Base-by-base conservation (phyloP, 2,329 filamentous ascomycete genomes). In the Atkinsonella texensis region DNA sequence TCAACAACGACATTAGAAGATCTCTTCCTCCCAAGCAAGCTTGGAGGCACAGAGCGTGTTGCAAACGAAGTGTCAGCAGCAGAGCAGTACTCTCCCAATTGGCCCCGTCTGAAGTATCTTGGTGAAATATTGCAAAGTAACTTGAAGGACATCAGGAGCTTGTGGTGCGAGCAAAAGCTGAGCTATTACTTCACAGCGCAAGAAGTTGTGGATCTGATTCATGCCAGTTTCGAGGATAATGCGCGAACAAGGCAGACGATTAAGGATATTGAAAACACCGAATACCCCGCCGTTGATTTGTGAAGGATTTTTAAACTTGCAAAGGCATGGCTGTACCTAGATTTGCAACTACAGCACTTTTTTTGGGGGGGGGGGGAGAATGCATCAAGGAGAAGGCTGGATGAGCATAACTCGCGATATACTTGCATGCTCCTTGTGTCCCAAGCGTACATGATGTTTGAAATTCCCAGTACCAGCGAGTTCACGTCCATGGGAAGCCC, bases 111-210 rank as follows among this genome's bases (percentile, higher is more conserved):
- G 53, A 80, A 83, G 64, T 84, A 79, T 58, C 69, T 85, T 17
- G 76, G 76, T 55, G 77, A 84, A 62, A 75, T 84, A 31, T 68
- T 85, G 56, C 81, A 85, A 68, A 83, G 80, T 57, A 83, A 84
- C 59, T 68, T 84, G 50, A 76, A 76, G 55, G 81, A 84, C 55
- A 76, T 85, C 52, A 73, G 71, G 52, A 83, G 72, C 55, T 64
- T 85, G 39, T 85, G 81, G 81, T 73, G 77, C 59, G 80, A 85
- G 55, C 81, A 80, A 63, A 80, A 84, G 62, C 68, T 85, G 42
- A 82, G 80, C 55, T 62, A 83, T 39, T 81, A 83, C 62, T 84
- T 84, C 58, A 72, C 75, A 0, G 72, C 69, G 8, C 74, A 74
- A 4, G 81, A 84, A 66, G 78, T 84, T 13, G 65, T 83, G 35